Percentiles rank a stretch among this genome's conserved stretches.
Evolutionary conservation across 805 yeast species (phyloP).

Genomic region (Candida sakaeoensis): DNA sequence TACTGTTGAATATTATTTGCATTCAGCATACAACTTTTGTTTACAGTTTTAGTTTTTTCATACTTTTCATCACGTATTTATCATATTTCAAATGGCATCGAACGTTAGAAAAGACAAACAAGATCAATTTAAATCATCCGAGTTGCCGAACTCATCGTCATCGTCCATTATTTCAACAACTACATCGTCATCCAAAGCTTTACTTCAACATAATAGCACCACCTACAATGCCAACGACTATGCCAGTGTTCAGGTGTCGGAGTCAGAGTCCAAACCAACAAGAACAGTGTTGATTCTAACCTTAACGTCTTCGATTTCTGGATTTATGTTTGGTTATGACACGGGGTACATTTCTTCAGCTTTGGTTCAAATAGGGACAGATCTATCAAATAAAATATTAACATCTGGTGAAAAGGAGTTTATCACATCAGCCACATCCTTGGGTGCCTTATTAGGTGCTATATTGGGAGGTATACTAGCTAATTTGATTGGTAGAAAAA

Average conservation of each 20-base stretch:
- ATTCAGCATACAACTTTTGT: too few species aligned
- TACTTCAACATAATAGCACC: constrained; percentile 3
- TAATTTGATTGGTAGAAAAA: constrained; percentile 80
- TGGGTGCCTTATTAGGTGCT: constrained; percentile 86
- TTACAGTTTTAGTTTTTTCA: too few species aligned
- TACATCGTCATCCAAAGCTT: constrained; percentile 7
- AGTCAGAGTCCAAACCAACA: constrained; percentile 44
- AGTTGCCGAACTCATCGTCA: constrained; percentile 4
- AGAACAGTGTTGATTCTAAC: constrained; percentile 65
- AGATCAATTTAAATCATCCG: constrained; percentile 1
- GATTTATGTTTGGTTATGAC: constrained; percentile 96
- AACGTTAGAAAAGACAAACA: neutral
- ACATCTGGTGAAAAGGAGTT: constrained; percentile 80
- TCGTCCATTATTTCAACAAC: constrained; percentile 7
- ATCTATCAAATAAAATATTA: constrained; percentile 54
- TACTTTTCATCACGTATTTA: too few species aligned
- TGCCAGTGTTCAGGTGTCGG: constrained; percentile 8
- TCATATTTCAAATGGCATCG: too few species aligned
- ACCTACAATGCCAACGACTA: constrained; percentile 1
- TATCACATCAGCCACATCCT: constrained; percentile 90
- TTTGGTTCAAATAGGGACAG: constrained; percentile 77
- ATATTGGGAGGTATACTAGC: constrained; percentile 77
- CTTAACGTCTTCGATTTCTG: constrained; percentile 81
- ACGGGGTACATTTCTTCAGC: constrained; percentile 97
- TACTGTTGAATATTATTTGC: too few species aligned